phyloP scores from a whole-genome alignment of 352 stramenopile genomes.

The Pythium monospermum region DNA sequence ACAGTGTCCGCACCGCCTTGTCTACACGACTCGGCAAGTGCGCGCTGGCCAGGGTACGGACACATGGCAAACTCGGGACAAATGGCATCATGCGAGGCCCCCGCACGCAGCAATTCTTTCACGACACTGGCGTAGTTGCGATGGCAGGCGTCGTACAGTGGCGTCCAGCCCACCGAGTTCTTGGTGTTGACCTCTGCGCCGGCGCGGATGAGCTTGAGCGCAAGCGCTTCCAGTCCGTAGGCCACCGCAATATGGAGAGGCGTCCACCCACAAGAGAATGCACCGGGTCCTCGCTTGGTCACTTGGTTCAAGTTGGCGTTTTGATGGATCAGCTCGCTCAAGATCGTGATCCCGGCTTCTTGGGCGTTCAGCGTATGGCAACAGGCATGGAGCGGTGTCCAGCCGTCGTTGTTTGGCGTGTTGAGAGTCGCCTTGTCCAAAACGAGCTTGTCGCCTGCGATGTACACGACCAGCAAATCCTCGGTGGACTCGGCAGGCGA shows the following conservation, averaged over 20 bases:
- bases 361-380: slow-evolving; percentile 68
- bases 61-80: slow-evolving; percentile 79
- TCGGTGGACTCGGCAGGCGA: slow-evolving; percentile 31
- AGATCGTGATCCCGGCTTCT: slow-evolving; percentile 65
- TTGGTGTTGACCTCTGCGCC: slow-evolving; percentile 58
- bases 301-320: slow-evolving; percentile 54
- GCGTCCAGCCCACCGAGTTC: slow-evolving; percentile 73
- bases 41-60: slow-evolving; percentile 58
- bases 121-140: slow-evolving; percentile 56
- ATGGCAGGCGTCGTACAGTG: slow-evolving; percentile 73
- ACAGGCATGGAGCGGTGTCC: slow-evolving; percentile 71
- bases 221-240: slow-evolving; percentile 66
- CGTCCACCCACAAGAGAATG: slow-evolving; percentile 75
- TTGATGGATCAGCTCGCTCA: slow-evolving; percentile 56
- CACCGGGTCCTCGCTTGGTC: slow-evolving; percentile 64
- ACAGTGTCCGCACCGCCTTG: slow-evolving; percentile 59
- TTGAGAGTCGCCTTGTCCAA: slow-evolving; percentile 63
- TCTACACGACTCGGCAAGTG: slow-evolving; percentile 62
- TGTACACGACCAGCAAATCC: slow-evolving; percentile 54
- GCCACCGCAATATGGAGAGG: slow-evolving; percentile 73
- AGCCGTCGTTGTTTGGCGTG: slow-evolving; percentile 71
- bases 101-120: slow-evolving; percentile 60
- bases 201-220: slow-evolving; percentile 71
- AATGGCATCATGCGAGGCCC: slow-evolving; percentile 53
- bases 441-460: slow-evolving; percentile 68